Percentiles rank a stretch among this genome's conserved stretches.
phyloP scores from a whole-genome alignment of 2,329 filamentous ascomycete species.

The Diaporthe amygdali region DNA sequence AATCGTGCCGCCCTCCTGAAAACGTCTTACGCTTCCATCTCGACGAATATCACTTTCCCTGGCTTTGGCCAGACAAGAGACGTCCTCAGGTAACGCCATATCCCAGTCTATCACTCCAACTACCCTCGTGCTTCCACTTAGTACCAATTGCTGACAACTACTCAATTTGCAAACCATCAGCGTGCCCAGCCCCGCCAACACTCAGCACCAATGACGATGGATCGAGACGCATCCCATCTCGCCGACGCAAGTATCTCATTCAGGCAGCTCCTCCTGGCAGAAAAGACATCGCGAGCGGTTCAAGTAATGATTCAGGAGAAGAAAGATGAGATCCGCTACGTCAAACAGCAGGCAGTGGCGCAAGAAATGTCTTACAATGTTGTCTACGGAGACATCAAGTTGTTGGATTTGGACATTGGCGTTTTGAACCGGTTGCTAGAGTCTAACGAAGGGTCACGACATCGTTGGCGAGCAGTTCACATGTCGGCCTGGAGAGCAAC shows the following conservation, averaged over 20 bases:
- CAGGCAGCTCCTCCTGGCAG: not conserved
- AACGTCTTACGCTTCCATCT: too few relatives aligned
- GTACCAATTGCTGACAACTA: not conserved
- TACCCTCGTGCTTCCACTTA: too few relatives aligned
- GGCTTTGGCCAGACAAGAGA: too few relatives aligned
- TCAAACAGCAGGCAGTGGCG: not conserved
- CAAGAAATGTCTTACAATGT: not conserved
- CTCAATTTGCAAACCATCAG: too few relatives aligned
- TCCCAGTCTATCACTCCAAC: too few relatives aligned
- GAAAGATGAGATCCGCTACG: fast-evolving
- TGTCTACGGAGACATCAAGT: not conserved
- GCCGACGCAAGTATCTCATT: not conserved
- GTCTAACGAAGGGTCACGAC: not conserved
- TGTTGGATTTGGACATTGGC: not conserved
- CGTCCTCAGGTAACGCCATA: too few relatives aligned
- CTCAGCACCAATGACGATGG: not conserved
- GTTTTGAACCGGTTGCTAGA: not conserved
- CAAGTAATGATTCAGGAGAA: not conserved
- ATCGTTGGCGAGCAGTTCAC: not conserved
- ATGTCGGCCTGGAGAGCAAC: not conserved
- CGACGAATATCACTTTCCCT: too few relatives aligned
- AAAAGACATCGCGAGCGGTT: not conserved
- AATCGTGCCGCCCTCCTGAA: too few relatives aligned
- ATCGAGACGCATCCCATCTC: not conserved
- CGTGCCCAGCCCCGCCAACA: not conserved